phyloP scores from a whole-genome alignment of 2,329 filamentous ascomycete species.

The Colletotrichum tamarilloi region DNA sequence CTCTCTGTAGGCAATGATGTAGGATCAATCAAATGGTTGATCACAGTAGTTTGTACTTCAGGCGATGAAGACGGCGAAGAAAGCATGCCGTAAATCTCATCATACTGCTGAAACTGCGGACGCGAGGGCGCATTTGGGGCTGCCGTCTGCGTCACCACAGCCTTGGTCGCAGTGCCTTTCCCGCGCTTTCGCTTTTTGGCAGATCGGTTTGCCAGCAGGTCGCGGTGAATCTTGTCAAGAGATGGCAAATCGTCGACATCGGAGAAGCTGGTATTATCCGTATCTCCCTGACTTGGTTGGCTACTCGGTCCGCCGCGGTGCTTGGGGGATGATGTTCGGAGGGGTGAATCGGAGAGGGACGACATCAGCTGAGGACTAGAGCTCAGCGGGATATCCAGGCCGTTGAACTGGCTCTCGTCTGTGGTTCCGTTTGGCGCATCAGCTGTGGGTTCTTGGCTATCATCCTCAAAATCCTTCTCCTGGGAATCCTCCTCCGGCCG shows the following conservation, averaged over 20 bases:
- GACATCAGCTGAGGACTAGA: constrained; percentile 1
- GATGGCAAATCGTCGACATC: constrained; percentile 51
- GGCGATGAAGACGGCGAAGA: constrained; percentile 15
- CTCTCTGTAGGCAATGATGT: not conserved
- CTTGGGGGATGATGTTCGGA: constrained; percentile 31
- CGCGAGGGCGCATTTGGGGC: not conserved
- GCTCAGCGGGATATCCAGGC: not conserved
- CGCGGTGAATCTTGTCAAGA: constrained; percentile 43
- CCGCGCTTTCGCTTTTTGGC: constrained; percentile 9
- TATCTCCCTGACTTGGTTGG: constrained; percentile 48
- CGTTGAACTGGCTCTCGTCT: constrained; percentile 48
- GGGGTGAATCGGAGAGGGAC: constrained; percentile 10
- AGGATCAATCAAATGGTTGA: not conserved
- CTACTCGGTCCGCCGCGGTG: constrained; percentile 45
- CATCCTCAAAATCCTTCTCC: constrained; percentile 62
- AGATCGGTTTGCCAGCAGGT: not conserved
- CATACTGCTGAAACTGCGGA: constrained; percentile 25
- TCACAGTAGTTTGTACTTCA: not conserved
- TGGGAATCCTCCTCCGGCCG: constrained; percentile 56
- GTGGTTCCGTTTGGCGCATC: constrained; percentile 42
- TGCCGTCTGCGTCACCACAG: not conserved
- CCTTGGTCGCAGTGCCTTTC: not conserved
- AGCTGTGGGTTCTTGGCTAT: constrained; percentile 56
- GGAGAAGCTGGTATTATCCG: constrained; percentile 49
- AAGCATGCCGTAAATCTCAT: constrained; percentile 19